Evolutionary conservation across 2,329 filamentous ascomycete genomes (phyloP).

Genomic region (Talaromyces sp.): DNA sequence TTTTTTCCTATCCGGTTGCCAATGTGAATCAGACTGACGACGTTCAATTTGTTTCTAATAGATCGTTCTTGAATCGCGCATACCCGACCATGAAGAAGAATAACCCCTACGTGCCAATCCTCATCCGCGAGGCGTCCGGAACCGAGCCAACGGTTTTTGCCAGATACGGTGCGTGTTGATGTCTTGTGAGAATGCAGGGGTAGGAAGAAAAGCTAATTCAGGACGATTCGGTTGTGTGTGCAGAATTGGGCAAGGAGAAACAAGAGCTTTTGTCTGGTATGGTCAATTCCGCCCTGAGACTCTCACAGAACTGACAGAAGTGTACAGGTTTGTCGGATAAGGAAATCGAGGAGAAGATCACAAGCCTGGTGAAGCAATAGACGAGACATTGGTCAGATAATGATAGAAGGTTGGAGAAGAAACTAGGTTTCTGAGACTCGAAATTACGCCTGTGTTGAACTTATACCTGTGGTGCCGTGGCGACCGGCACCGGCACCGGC

Average conservation of each 20-base stretch:
- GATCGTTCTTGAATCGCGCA: constrained; percentile 81
- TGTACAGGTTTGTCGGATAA: constrained; percentile 60
- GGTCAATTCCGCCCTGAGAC: constrained; percentile 10
- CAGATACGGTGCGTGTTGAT: constrained; percentile 69
- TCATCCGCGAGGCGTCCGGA: constrained; percentile 86
- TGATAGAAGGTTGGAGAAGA: neutral
- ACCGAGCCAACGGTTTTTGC: constrained; percentile 83
- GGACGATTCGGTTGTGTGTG: neutral
- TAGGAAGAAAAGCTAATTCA: too few species aligned
- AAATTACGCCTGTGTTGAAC: neutral
- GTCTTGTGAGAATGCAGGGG: neutral
- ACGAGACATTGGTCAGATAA: neutral
- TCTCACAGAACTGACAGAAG: too few species aligned
- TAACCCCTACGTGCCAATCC: constrained; percentile 89
- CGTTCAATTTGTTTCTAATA: constrained; percentile 32
- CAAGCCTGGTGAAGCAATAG: constrained; percentile 55
- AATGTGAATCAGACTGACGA: neutral
- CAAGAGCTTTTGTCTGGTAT: constrained; percentile 57
- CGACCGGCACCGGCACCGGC: neutral
- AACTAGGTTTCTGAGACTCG: neutral
- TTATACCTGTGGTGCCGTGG: neutral
- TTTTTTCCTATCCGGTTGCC: neutral
- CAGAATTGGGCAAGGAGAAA: constrained; percentile 65
- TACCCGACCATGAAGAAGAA: constrained; percentile 99
- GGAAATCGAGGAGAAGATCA: constrained; percentile 65